phyloP scores from a whole-genome alignment of 176 grass and related monocot species.

The Microstegium vimineum region DNA sequence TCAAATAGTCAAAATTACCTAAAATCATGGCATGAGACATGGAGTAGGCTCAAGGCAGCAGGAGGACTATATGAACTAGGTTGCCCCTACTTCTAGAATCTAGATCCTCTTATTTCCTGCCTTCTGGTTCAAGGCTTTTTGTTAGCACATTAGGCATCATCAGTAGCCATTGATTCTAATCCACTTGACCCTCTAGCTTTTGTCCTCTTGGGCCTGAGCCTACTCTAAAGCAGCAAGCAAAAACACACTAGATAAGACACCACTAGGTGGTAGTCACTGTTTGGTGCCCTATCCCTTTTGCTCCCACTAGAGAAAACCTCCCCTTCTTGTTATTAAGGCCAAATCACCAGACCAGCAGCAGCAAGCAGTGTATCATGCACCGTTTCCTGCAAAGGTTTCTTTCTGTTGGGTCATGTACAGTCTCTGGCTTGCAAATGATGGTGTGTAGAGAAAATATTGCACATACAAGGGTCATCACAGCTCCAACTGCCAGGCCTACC shows the following conservation, averaged over 20 bases:
- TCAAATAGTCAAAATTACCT: constrained; percentile 7
- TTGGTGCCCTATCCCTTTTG: constrained; percentile 26
- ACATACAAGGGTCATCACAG: constrained; percentile 5
- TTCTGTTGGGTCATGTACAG: not conserved
- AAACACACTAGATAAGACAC: constrained; percentile 40
- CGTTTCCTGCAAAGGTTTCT: not conserved
- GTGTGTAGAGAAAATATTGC: not conserved
- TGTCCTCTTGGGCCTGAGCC: constrained; percentile 21
- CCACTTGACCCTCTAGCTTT: constrained; percentile 41
- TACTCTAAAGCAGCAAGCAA: constrained; percentile 45
- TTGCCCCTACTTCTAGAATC: constrained; percentile 24
- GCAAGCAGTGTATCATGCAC: not conserved
- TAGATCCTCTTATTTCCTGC: constrained; percentile 25
- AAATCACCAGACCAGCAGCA: constrained; percentile 7
- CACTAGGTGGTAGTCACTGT: constrained; percentile 39
- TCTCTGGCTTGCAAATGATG: constrained; percentile 1
- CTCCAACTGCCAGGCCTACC: not conserved
- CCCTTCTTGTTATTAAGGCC: not conserved
- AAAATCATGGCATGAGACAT: constrained; percentile 20
- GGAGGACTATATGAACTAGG: not conserved
- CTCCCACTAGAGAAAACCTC: constrained; percentile 28
- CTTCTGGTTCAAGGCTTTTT: constrained; percentile 42
- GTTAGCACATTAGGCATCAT: constrained; percentile 30
- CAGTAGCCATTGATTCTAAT: constrained; percentile 41
- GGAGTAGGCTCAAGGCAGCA: constrained; percentile 18